These are phyloP conservation scores for Aspergillus transmontanensis DNA, from an alignment of 2,329 filamentous ascomycete genomes.

Conservation along the genomic window DNA sequence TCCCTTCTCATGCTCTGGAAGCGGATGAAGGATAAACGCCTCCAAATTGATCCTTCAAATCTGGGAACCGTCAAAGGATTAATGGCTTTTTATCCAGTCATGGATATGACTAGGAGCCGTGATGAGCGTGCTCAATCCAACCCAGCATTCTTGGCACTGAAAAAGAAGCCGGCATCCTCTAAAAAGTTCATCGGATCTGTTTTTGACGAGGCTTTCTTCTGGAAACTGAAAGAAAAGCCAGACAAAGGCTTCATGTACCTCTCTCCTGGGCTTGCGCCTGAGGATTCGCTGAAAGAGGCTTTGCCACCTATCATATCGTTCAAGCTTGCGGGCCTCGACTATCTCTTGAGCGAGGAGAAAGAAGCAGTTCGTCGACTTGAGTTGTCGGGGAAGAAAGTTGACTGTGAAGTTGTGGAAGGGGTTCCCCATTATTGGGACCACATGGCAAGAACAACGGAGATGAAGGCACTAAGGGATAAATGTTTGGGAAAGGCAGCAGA, in stretches of 20 bases:
- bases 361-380: background rate
- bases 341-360: background rate
- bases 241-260: background rate
- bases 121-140: background rate
- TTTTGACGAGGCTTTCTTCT: background rate
- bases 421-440: background rate
- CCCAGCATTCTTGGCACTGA: background rate
- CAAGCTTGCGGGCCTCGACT: background rate
- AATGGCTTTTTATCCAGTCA: background rate
- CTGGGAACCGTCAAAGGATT: background rate
- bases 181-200: background rate
- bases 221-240: background rate
- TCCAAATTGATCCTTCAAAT: background rate
- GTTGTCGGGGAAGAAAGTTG: background rate
- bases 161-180: background rate
- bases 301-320: background rate
- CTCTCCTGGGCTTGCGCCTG: background rate
- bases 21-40: background rate
- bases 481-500: background rate
- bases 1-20: background rate
- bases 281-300: background rate
- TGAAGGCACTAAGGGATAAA: background rate
- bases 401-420: background rate
- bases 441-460: background rate
- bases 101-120: constrained; percentile 1